Evolutionary conservation across 352 stramenopile genomes (phyloP).

Genomic region (Aphanomyces stellatus): DNA sequence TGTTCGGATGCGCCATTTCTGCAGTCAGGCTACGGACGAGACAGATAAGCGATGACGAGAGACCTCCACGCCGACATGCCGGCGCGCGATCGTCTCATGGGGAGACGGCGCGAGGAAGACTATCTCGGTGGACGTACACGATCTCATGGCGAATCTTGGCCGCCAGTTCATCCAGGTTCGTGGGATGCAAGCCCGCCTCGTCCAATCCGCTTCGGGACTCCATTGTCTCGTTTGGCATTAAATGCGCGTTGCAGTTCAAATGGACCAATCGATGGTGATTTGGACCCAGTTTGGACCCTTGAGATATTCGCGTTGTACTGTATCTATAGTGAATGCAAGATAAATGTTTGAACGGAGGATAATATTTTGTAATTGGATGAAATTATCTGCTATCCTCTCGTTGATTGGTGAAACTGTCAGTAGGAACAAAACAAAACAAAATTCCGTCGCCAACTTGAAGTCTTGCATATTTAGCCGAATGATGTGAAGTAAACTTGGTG

Average conservation of each 20-base stretch:
- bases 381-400: no score
- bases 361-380: no score
- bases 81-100: not conserved
- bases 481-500: no score
- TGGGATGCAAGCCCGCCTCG: not conserved
- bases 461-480: no score
- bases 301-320: no score
- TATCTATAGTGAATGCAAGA: not conserved
- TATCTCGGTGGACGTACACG: not conserved
- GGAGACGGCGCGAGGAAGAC: not conserved
- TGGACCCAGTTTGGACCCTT: no score
- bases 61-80: not conserved
- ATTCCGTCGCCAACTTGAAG: no score
- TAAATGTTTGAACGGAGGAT: no score
- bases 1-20: not conserved
- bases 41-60: not conserved
- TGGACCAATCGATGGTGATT: no score
- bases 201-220: not conserved
- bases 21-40: not conserved
- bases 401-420: no score
- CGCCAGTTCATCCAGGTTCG: not conserved
- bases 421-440: no score
- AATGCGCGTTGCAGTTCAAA: not conserved
- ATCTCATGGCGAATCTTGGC: constrained; percentile 1
- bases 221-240: not conserved